Percentiles rank a stretch among this genome's conserved stretches.
Conservation (phyloP, 2,329 filamentous ascomycete genomes). For the Xylariaceae sp. region DNA sequence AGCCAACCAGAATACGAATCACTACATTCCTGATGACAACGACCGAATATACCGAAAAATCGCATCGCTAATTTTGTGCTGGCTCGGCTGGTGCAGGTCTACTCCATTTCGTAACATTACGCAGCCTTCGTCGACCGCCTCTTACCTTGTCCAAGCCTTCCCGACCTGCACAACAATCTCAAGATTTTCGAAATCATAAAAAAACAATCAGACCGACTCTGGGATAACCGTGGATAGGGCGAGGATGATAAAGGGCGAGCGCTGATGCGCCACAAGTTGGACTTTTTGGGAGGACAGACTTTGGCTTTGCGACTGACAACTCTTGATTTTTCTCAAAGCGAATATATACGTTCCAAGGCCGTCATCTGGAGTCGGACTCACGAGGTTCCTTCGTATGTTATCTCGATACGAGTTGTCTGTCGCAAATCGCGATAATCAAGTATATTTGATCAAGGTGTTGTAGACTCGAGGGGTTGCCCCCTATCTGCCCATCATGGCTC, state of each 20-base stretch:
- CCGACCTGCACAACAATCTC: not conserved
- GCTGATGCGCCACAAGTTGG: slow-evolving; percentile 25
- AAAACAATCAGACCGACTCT: not conserved
- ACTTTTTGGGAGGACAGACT: slow-evolving; percentile 20
- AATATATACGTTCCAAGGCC: slow-evolving; percentile 1
- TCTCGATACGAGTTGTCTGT: slow-evolving; percentile 25
- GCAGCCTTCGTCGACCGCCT: slow-evolving; percentile 20
- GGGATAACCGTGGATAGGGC: slow-evolving; percentile 3
- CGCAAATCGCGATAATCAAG: slow-evolving; percentile 34
- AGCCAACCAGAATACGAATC: slow-evolving; percentile 15
- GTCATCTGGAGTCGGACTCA: not conserved
- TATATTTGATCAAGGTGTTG: slow-evolving; percentile 31
- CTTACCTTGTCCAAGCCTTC: slow-evolving; percentile 4
- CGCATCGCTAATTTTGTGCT: slow-evolving; percentile 1
- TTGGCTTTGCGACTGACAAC: slow-evolving; percentile 16
- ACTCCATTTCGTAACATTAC: not conserved
- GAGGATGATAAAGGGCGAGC: slow-evolving; percentile 28
- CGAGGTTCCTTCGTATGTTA: slow-evolving; percentile 25
- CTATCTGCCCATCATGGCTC: slow-evolving; percentile 59
- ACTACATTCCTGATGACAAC: slow-evolving; percentile 6
- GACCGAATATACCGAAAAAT: not conserved
- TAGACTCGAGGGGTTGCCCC: slow-evolving; percentile 34
- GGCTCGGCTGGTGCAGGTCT: slow-evolving; percentile 6
- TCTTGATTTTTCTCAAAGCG: not conserved
- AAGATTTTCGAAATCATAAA: not conserved